Base-by-base conservation (phyloP, 1,284 basidiomycete genomes). In the Pisolithus thermaeus region DNA sequence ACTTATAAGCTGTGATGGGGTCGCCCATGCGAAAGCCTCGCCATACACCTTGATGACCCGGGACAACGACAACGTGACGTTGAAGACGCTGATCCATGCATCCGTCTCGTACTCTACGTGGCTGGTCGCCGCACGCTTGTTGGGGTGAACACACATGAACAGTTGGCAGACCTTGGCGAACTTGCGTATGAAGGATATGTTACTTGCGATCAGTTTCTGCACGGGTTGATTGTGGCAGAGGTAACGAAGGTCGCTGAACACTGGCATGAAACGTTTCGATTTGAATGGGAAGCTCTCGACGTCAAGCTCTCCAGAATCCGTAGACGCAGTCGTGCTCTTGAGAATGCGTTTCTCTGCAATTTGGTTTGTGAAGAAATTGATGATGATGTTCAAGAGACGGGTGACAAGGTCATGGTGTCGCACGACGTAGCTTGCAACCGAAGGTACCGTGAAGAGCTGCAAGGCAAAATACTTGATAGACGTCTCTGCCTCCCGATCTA, bases 71-170 rank as follows among this genome's bases (percentile, higher is more conserved):
- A 94, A 80, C 6, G 92, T 92, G 28, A 95, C 85, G 60, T 93
- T 92, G 72, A 97, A 97, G 8, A 95, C 89, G 61, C 85, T 90
- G 56, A 95, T 90, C 92, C 93, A 97, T 28, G 87, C 84, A 59
- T 97, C 95, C 32, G 88, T 87, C 70, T 97, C 95, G 69, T 91
- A 97, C 67, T 97, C 93, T 59, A 97, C 84, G 61, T 97, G 95
- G 52, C 74, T 83, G 16, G 80, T 78, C 5, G 78, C 81, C 9
- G 89, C 90, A n/a, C 93, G 80, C 58, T 86, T 84, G 66, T 92
- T 92, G 1, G 92, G 86, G 61, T 95, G 93, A 61, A 97, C 79
- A 57, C 88, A 90, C 78, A 92, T 91, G 74, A 97, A 97, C 42
- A 95, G 74, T 59, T 86, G 83, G 65, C 92, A 87, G 11, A 90